Percentiles rank a stretch among this genome's conserved stretches.
Evolutionary conservation across 1,284 basidiomycete species (phyloP).

Genomic region (Cutaneotrichosporon sp.): DNA sequence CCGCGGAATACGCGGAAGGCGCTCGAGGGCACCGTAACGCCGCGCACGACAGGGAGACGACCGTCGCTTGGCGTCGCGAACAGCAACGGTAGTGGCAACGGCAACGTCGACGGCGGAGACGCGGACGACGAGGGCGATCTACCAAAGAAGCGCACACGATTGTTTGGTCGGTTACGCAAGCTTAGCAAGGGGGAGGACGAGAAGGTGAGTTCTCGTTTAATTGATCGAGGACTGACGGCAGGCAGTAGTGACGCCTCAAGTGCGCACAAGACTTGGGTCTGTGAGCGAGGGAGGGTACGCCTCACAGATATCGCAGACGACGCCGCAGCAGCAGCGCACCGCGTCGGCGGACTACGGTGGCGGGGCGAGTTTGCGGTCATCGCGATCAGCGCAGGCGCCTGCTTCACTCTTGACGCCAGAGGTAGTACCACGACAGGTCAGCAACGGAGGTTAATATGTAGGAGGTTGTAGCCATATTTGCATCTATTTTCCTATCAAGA

Average conservation of each 20-base stretch:
- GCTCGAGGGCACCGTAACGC: not conserved
- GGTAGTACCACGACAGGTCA: not conserved
- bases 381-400: not conserved
- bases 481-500: slow-evolving; percentile 4
- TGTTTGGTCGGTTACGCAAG: slow-evolving; percentile 6
- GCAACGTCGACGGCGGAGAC: not conserved
- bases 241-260: not conserved
- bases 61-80: not conserved
- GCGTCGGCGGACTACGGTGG: not conserved
- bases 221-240: not conserved
- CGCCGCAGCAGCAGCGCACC: not conserved
- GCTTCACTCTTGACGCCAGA: not conserved
- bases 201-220: not conserved
- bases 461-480: slow-evolving; percentile 6
- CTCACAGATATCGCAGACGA: not conserved
- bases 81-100: slow-evolving; percentile 1
- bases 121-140: slow-evolving; percentile 4
- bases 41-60: not conserved
- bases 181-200: slow-evolving; percentile 4
- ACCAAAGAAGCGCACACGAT: not conserved
- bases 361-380: not conserved
- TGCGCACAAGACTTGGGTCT: not conserved
- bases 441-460: not conserved
- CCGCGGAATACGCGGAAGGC: not conserved
- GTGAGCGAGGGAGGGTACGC: not conserved